Evolutionary conservation across 2,329 filamentous ascomycete species (phyloP).

Genomic region (Clarireedia monteithiana): DNA sequence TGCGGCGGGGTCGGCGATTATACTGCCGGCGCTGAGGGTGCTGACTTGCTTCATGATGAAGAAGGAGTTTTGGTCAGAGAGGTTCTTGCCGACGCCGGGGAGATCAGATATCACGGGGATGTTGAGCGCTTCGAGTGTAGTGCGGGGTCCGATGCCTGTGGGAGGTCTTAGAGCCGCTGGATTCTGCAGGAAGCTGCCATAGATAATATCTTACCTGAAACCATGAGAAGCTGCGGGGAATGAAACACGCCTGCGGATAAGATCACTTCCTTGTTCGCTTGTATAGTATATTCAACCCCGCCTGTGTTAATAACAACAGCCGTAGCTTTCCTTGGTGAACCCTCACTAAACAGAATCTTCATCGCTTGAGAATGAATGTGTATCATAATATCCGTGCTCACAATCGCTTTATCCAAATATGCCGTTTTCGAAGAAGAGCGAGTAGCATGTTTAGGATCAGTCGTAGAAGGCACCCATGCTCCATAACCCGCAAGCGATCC

Average conservation of each 20-base stretch:
- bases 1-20: background rate
- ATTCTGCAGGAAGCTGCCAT: background rate
- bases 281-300: slow-evolving; percentile 9
- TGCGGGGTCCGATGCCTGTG: background rate
- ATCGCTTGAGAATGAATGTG: background rate
- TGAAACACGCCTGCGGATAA: background rate
- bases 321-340: background rate
- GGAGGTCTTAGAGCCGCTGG: background rate
- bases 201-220: background rate
- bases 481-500: slow-evolving; percentile 12
- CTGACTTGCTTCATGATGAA: slow-evolving; percentile 7
- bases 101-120: slow-evolving; percentile 39
- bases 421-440: slow-evolving; percentile 11
- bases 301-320: background rate
- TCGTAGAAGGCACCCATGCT: slow-evolving; percentile 11
- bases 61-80: slow-evolving; percentile 23
- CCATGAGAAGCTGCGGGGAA: background rate
- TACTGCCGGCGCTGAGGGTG: background rate
- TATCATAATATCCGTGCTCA: background rate
- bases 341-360: slow-evolving; percentile 3
- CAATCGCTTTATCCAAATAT: slow-evolving; percentile 1
- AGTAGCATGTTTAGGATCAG: slow-evolving; percentile 9
- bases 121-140: background rate
- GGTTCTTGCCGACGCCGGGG: slow-evolving; percentile 42
- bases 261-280: slow-evolving; percentile 16